A percentile compares a stretch with the other conserved stretches of the same genome.
Evolutionary conservation across 768 basidiomycete species (phyloP).

Genomic region (Cubamyces lactineus): DNA sequence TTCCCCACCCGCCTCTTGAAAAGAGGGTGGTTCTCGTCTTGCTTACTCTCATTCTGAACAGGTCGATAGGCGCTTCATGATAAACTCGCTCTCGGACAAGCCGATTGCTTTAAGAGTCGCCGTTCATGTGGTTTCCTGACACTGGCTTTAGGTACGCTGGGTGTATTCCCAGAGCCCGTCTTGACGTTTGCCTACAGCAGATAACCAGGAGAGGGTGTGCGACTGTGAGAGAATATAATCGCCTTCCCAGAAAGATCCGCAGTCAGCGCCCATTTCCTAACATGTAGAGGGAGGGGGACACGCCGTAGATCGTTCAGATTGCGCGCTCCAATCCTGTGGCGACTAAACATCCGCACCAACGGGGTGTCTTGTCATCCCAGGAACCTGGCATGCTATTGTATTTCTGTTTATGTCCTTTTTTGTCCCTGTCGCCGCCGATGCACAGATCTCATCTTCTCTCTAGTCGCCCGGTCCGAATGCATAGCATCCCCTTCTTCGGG

Average conservation of each 20-base stretch:
- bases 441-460: conserved; percentile 19
- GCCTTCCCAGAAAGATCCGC: no score
- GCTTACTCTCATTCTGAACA: neutral
- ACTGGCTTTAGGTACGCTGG: no score
- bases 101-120: no score
- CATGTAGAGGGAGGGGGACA: neutral
- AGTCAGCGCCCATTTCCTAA: no score
- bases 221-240: no score
- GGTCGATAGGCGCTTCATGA: neutral
- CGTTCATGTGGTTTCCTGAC: no score
- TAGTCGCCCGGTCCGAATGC: conserved; percentile 7
- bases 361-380: neutral
- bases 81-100: no score
- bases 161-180: no score
- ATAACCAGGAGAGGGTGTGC: no score
- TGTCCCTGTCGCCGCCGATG: conserved; percentile 3
- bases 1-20: neutral
- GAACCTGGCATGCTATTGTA: conserved; percentile 13
- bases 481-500: neutral
- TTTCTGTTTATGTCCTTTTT: conserved; percentile 9
- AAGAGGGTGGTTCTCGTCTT: neutral
- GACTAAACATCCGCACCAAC: conserved; percentile 3
- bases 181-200: no score
- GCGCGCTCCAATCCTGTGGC: no score
- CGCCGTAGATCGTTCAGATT: neutral